Evolutionary conservation across 768 basidiomycete genomes (phyloP), one percentile per base, ranked within the genome.

Genomic region (Lactarius akahatsu): DNA sequence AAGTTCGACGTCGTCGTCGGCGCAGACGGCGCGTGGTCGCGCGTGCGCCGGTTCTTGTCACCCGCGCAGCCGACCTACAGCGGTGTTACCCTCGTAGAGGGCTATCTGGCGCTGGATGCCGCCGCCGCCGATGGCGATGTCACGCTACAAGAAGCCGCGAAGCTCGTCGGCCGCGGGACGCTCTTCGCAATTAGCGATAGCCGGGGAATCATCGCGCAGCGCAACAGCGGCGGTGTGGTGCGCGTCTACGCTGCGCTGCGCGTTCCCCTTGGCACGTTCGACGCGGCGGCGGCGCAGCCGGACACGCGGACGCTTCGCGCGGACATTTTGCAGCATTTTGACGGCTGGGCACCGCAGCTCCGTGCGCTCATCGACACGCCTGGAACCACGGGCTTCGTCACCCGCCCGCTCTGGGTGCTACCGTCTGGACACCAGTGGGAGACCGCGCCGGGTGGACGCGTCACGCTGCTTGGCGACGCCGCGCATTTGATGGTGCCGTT

Each of bases 1-100:
- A 58, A 50, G 7, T 65, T 63, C 38, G 74, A 72, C 60, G 3
- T 77, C 59, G 62, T 78, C 50, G 67, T 80, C 52, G 79, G 79
- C 11, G 78, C 79, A n/a, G 79, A 79, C 57, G 80, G 81, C 8
- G 74, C 80, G 4, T 79, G 78, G 76, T 79, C 78, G 18, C 74
- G 73, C 63, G 72, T 78, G 9, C 78, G 80, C 16, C 69, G 73
- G 4, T 69, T 78, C 56, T 62, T 80, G 32, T 74, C 75, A 30
- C 57, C 73, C 26, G 70, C 72, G 13, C 62, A 62, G 40, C 78
- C 80, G 6, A 57, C 69, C 40, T 81, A 78, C 70, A 72, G 74
- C 15, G 80, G 78, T 9, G 69, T 76, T 47, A 59, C 64, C 7
- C 66, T 64, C 56, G 70, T 68, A 32, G 61, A 61, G 13, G 45